phyloP scores from a whole-genome alignment of 805 yeast genomes.

The Ogataea kodamae region DNA sequence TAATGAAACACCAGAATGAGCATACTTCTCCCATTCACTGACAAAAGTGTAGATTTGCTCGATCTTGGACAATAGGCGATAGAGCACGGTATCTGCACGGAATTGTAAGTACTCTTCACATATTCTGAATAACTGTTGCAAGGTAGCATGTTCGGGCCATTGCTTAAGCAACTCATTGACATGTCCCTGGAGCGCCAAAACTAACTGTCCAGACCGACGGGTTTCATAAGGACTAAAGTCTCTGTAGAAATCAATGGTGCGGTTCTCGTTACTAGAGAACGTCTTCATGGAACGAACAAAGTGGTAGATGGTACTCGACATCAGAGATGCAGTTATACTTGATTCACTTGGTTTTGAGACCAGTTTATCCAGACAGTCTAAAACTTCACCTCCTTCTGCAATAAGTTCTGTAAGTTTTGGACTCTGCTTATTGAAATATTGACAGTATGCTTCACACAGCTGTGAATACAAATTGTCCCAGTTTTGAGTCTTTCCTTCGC shows the following conservation, averaged over 20 bases:
- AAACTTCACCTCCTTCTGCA: conserved; percentile 38
- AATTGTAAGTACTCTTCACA: conserved; percentile 62
- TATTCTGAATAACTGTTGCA: conserved; percentile 61
- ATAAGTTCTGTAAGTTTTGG: conserved; percentile 28
- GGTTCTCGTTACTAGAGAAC: conserved; percentile 16
- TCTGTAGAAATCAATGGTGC: conserved; percentile 56
- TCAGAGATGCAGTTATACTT: conserved; percentile 26
- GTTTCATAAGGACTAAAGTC: conserved; percentile 62
- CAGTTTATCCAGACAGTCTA: conserved; percentile 29
- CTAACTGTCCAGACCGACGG: conserved; percentile 50
- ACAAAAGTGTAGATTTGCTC: conserved; percentile 83
- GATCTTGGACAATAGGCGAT: conserved; percentile 70
- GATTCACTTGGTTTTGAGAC: conserved; percentile 23
- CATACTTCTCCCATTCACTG: conserved; percentile 92
- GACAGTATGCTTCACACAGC: conserved; percentile 49
- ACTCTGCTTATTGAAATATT: conserved; percentile 32
- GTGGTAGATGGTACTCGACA: conserved; percentile 36
- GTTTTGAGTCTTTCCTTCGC: conserved; percentile 20
- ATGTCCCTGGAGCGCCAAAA: conserved; percentile 42
- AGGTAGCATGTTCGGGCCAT: conserved; percentile 96
- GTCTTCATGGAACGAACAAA: conserved; percentile 33
- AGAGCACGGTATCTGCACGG: conserved; percentile 69
- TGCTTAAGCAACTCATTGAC: conserved; percentile 48
- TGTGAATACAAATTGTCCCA: conserved; percentile 45
- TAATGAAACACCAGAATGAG: conserved; percentile 72